phyloP scores from a whole-genome alignment of 2,329 filamentous ascomycete genomes.

The Mollisiaceae sp. region DNA sequence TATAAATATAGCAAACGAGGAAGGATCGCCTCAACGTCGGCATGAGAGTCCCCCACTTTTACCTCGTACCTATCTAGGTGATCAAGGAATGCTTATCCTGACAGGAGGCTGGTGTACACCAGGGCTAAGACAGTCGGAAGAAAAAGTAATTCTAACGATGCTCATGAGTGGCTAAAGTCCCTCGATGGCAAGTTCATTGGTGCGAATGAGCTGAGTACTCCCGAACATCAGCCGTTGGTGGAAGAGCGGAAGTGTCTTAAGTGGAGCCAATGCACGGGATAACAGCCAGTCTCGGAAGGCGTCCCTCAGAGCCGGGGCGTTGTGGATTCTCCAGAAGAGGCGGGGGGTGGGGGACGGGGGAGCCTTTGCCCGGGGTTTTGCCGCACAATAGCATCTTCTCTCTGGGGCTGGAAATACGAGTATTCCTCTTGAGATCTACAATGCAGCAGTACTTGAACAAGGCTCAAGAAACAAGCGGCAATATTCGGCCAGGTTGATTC shows the following conservation, averaged over 20 bases:
- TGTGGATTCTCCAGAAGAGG: too few relatives aligned
- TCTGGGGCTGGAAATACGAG: too few relatives aligned
- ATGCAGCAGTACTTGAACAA: too few relatives aligned
- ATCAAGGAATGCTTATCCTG: background rate
- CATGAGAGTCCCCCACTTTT: background rate
- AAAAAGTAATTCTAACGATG: constrained; percentile 9
- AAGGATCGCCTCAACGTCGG: background rate
- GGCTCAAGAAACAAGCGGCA: too few relatives aligned
- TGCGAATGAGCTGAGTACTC: constrained; percentile 8
- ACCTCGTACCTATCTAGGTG: background rate
- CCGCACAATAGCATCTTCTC: too few relatives aligned
- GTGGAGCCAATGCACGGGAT: too few relatives aligned
- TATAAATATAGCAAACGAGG: constrained; percentile 3
- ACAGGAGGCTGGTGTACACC: background rate
- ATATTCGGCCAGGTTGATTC: too few relatives aligned
- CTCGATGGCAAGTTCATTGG: constrained; percentile 12
- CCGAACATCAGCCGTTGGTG: constrained; percentile 45
- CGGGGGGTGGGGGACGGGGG: too few relatives aligned
- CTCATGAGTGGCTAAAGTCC: constrained; percentile 13
- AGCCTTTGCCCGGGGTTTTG: too few relatives aligned
- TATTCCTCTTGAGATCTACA: too few relatives aligned
- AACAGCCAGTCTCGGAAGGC: too few relatives aligned
- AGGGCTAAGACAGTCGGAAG: background rate
- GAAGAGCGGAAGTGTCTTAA: background rate
- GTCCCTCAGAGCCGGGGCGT: too few relatives aligned